phyloP scores from a whole-genome alignment of 2,329 filamentous ascomycete species.

The Rhynchosporium graminicola region DNA sequence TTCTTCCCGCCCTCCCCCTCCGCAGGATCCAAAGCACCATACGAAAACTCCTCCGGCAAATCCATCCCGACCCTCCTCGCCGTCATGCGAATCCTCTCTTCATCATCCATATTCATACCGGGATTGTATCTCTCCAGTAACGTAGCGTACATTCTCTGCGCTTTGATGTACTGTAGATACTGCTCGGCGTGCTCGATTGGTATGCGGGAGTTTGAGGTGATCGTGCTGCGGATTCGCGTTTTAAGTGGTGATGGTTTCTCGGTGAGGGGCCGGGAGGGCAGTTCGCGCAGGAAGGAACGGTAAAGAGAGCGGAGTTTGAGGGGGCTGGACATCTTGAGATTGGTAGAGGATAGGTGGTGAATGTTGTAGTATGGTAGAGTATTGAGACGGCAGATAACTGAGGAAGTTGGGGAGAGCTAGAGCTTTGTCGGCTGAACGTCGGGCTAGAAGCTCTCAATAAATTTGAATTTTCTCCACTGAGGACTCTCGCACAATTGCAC shows the following conservation, averaged over 20 bases:
- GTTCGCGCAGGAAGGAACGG: constrained; percentile 83
- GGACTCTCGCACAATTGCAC: constrained; percentile 5
- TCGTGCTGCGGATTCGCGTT: constrained; percentile 64
- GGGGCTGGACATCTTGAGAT: constrained; percentile 12
- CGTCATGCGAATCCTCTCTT: constrained; percentile 81
- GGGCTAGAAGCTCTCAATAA: constrained; percentile 7
- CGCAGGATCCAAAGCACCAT: constrained; percentile 10
- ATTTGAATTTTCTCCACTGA: background rate
- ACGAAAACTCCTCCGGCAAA: constrained; percentile 64
- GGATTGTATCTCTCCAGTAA: constrained; percentile 92
- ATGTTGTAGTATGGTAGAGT: background rate
- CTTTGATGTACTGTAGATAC: constrained; percentile 74
- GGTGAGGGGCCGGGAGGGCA: constrained; percentile 66
- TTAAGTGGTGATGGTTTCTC: constrained; percentile 64
- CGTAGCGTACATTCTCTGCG: constrained; percentile 81
- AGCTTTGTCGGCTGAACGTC: background rate
- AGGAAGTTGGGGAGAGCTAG: background rate
- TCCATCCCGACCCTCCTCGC: constrained; percentile 90
- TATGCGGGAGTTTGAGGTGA: constrained; percentile 47
- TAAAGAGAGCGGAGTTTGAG: constrained; percentile 74
- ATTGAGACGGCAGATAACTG: background rate
- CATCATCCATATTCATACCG: constrained; percentile 81
- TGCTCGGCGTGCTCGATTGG: constrained; percentile 65
- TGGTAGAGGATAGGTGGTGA: constrained; percentile 4
- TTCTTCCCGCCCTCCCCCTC: background rate